Percentiles rank a stretch among this genome's conserved stretches.
phyloP scores from a whole-genome alignment of 1,284 basidiomycete species.

The Heterobasidion annosum region DNA sequence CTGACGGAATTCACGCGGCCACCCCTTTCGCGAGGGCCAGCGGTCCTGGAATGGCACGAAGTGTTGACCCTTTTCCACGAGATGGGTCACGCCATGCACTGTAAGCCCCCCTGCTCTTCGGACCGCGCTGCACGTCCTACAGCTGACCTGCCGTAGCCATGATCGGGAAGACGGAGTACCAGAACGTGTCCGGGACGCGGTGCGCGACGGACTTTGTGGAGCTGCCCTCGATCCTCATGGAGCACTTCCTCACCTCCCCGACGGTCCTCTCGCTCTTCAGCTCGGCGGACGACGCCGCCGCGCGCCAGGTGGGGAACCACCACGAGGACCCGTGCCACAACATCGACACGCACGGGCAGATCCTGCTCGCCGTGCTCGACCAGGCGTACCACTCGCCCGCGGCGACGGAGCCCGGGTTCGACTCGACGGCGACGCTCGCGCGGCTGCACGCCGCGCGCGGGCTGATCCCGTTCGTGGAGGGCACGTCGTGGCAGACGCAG shows the following conservation, averaged over 20 bases:
- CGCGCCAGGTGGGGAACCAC: slow-evolving; percentile 41
- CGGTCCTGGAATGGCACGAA: slow-evolving; percentile 87
- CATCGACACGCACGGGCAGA: slow-evolving; percentile 88
- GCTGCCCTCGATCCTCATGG: slow-evolving; percentile 97
- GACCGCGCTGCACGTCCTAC: neutral
- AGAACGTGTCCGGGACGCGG: slow-evolving; percentile 97
- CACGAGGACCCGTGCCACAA: slow-evolving; percentile 65
- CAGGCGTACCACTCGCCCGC: slow-evolving; percentile 81
- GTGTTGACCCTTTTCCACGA: slow-evolving; percentile 96
- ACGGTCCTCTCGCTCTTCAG: slow-evolving; percentile 77
- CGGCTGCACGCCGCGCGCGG: slow-evolving; percentile 63
- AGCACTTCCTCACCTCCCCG: slow-evolving; percentile 87
- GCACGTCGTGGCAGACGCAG: slow-evolving; percentile 89
- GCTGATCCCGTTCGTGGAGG: slow-evolving; percentile 71
- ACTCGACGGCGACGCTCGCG: slow-evolving; percentile 64
- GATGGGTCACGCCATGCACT: slow-evolving; percentile 99
- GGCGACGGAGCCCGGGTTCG: slow-evolving; percentile 48
- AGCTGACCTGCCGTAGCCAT: slow-evolving; percentile 56
- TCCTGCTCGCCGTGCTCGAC: slow-evolving; percentile 84
- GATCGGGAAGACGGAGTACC: slow-evolving; percentile 96
- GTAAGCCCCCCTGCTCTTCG: slow-evolving; percentile 40
- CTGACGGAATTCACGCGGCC: slow-evolving; percentile 83
- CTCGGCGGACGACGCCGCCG: slow-evolving; percentile 30
- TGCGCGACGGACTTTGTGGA: slow-evolving; percentile 99
- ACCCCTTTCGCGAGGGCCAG: slow-evolving; percentile 49